A percentile compares a stretch with the other conserved stretches of the same genome.
Evolutionary conservation across 257 asterid species (phyloP).

Genomic region (Forsythia suspensa): DNA sequence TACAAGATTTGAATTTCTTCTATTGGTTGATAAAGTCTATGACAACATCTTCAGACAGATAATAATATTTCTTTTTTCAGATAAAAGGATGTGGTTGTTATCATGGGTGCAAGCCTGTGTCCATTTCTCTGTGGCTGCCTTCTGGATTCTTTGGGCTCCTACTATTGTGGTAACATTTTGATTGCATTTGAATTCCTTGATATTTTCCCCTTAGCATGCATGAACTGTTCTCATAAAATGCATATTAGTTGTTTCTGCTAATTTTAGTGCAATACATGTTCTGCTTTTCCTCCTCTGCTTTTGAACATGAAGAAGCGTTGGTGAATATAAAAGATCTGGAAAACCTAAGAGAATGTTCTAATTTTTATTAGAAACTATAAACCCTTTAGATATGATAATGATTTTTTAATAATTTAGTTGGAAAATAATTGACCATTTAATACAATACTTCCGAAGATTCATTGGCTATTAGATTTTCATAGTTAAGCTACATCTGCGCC

Average conservation of each 20-base stretch:
- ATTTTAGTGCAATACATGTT: not conserved
- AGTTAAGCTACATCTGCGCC: not conserved
- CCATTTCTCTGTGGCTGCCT: conserved; percentile 65
- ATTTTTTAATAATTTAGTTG: not conserved
- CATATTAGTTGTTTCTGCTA: conserved; percentile 6
- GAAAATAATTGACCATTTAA: not conserved
- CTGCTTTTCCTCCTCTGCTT: not conserved
- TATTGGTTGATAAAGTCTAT: not conserved
- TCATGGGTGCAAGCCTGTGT: conserved; percentile 70
- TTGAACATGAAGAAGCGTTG: conserved; percentile 5
- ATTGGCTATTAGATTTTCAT: not conserved
- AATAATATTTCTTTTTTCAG: conserved; percentile 38
- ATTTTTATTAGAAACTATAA: not conserved
- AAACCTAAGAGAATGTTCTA: not conserved
- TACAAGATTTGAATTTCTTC: not conserved
- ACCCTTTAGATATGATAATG: not conserved
- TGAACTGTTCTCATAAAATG: conserved; percentile 4
- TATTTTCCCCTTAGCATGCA: conserved; percentile 1
- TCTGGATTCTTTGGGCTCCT: conserved; percentile 97
- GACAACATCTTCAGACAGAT: not conserved
- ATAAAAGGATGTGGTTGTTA: conserved; percentile 79
- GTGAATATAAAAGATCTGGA: conserved; percentile 2
- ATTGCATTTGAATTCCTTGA: not conserved
- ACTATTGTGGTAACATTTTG: conserved; percentile 56
- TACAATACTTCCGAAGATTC: not conserved